A percentile compares a stretch with the other conserved stretches of the same genome.
phyloP scores from a whole-genome alignment of 345 rosid genomes.

The Linum trigynum region DNA sequence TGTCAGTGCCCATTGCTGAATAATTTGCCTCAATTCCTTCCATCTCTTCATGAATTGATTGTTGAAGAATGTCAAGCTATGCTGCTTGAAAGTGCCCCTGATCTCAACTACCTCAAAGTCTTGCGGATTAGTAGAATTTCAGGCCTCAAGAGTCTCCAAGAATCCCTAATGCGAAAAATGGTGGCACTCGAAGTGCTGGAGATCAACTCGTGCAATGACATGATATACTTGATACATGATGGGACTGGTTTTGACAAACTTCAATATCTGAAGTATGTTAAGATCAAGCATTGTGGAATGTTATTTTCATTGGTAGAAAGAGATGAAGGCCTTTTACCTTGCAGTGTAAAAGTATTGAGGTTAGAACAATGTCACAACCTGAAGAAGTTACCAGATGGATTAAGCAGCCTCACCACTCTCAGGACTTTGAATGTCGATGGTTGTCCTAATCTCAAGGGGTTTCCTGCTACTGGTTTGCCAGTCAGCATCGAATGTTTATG shows the following conservation, averaged over 20 bases:
- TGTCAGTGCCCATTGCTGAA: conserved; percentile 2
- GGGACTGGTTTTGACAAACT: conserved; percentile 4
- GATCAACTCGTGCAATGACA: conserved; percentile 8
- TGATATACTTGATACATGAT: conserved; percentile 5
- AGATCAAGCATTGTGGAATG: too few relatives aligned
- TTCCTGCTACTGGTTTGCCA: conserved; percentile 8
- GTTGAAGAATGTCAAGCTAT: background rate
- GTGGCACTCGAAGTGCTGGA: conserved; percentile 8
- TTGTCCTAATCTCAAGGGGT: conserved; percentile 13
- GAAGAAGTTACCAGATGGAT: conserved; percentile 25
- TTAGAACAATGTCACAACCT: background rate
- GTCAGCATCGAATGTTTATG: background rate
- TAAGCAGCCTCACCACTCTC: conserved; percentile 27
- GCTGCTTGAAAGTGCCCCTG: conserved; percentile 1
- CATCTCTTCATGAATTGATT: background rate
- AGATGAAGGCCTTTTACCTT: conserved; percentile 1
- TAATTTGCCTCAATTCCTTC: background rate
- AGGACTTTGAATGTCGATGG: conserved; percentile 10
- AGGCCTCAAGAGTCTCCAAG: background rate
- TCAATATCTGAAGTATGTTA: too few relatives aligned
- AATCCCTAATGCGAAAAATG: background rate
- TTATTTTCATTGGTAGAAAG: conserved; percentile 7
- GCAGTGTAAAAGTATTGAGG: conserved; percentile 4
- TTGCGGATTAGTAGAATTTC: conserved; percentile 6
- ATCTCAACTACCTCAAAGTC: conserved; percentile 10